Conservation (phyloP, 345 rosid genomes). For the Linum tenue region DNA sequence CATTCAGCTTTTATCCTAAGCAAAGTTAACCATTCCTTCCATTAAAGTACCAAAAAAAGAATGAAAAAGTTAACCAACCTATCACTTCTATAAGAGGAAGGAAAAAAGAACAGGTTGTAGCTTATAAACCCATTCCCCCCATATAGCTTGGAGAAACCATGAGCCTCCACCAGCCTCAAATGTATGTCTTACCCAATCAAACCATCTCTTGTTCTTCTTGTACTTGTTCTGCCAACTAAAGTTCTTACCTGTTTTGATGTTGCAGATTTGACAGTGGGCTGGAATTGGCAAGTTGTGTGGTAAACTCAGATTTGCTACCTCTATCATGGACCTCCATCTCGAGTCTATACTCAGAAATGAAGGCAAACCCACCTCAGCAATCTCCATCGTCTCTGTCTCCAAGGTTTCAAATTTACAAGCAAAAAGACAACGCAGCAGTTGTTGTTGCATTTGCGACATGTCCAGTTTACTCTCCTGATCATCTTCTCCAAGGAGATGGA, state of each 20-base stretch:
- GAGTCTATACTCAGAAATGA: constrained; percentile 12
- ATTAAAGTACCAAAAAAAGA: no score
- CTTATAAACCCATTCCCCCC: no score
- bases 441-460: constrained; percentile 36
- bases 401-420: constrained; percentile 8
- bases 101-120: no score
- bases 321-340: constrained; percentile 31
- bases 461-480: constrained; percentile 7
- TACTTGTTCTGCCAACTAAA: no score
- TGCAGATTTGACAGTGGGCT: constrained; percentile 30
- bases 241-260: background rate
- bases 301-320: constrained; percentile 36
- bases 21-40: background rate
- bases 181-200: background rate
- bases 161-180: background rate
- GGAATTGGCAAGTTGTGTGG: constrained; percentile 38
- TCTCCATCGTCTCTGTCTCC: constrained; percentile 9
- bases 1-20: background rate
- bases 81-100: no score
- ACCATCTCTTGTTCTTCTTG: no score
- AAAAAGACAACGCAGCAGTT: background rate
- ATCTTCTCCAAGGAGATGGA: constrained; percentile 5
- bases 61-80: no score
- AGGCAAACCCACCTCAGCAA: constrained; percentile 6
- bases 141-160: no score